Conservation (phyloP, 257 asterid species). For the Dorcoceras hygrometricum region DNA sequence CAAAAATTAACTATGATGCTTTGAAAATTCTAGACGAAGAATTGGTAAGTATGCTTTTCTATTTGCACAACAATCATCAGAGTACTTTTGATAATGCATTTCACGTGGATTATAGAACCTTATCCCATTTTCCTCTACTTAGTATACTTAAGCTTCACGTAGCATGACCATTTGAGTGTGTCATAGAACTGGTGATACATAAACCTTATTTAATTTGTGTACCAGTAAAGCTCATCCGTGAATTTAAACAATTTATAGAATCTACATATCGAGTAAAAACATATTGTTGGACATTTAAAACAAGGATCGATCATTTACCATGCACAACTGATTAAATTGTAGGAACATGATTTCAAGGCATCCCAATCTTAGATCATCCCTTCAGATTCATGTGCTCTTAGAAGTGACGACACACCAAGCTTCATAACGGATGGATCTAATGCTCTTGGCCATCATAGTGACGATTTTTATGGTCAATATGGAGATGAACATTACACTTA, state of each 20-base stretch:
- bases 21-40: slow-evolving; percentile 37
- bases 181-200: neutral
- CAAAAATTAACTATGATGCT: slow-evolving; percentile 52
- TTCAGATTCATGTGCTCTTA: slow-evolving; percentile 14
- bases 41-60: slow-evolving; percentile 27
- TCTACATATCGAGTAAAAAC: neutral
- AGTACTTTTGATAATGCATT: neutral
- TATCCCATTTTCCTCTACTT: no score
- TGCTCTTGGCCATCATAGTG: slow-evolving; percentile 11
- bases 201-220: neutral
- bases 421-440: slow-evolving; percentile 12
- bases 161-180: neutral
- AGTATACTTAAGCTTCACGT: no score
- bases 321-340: slow-evolving; percentile 6
- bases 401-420: slow-evolving; percentile 19
- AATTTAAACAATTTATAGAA: neutral
- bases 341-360: slow-evolving; percentile 30
- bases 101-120: neutral
- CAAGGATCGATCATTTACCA: neutral
- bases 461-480: slow-evolving; percentile 16
- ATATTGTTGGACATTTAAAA: neutral
- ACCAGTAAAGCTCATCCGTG: neutral
- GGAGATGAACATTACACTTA: slow-evolving; percentile 26
- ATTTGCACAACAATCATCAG: neutral
- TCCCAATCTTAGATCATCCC: slow-evolving; percentile 8